Base-by-base conservation (phyloP, 345 rosid species). In the Pseudoturritis turrita region DNA sequence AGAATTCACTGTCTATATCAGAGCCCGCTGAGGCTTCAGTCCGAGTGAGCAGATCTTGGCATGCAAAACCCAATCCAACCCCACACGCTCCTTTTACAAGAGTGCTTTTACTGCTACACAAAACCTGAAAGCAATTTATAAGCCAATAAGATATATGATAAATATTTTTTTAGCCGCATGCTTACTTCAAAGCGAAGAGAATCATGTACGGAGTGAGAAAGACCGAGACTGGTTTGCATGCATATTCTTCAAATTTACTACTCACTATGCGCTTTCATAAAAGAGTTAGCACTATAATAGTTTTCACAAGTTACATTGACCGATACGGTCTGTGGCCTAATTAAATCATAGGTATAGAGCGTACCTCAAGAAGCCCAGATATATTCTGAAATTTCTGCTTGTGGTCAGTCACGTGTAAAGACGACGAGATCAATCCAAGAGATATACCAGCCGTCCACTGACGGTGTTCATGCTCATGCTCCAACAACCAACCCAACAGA, bases 391-490 rank as follows among this genome's bases (percentile, higher is more conserved):
- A 80, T 71, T 89, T 93, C 80, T 83, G 94, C 79, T 83, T 84
- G 67, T 87, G 89, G 77, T 94, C 92, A 35, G 98, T 94, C 47
- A 83, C 87, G 62, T 94, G 94, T 28, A 90, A 73, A 74, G 91
- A 81, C 43, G 85, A 83, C 23, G 96, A 81, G 65, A 90, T 81
- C 79, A 89, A 79, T 76, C 98, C 98, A 82, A 94, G 92, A 79
- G 98, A 86, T 67, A 94, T 80, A 70, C 89, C 92, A 68, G 98
- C 94, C 35, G 97, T 83, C 98, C 97, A 94, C 70, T 94, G 97
- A 77, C 95, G 88, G 73, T 90, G 84, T 73, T 94, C 97, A 78
- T 89, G 97, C 61, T 90, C 89, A 80, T 84, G 81, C 83, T 89
- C 86, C 81, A 81, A 84, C 77, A 94, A 68, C 97, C 96, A 89